Evolutionary conservation across 805 yeast species (phyloP).

Genomic region (Candida hungchunana): DNA sequence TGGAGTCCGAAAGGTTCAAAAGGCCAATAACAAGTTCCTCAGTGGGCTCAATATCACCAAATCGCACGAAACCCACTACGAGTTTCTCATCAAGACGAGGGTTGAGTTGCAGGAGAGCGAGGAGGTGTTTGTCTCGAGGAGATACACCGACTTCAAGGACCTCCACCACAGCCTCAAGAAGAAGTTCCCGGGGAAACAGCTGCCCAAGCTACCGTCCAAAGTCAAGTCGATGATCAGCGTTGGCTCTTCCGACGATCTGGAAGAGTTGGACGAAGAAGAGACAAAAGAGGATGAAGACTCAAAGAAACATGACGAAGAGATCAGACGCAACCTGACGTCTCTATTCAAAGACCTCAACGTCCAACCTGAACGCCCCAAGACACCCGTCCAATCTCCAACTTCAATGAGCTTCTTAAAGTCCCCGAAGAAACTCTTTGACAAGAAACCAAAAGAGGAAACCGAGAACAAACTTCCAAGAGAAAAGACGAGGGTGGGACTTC

Average conservation of each 20-base stretch:
- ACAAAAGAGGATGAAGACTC: constrained; percentile 17
- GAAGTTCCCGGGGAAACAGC: constrained; percentile 64
- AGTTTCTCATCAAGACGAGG: constrained; percentile 22
- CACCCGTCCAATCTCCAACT: constrained; percentile 2
- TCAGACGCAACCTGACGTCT: constrained; percentile 17
- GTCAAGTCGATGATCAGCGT: constrained; percentile 36
- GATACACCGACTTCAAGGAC: constrained; percentile 64
- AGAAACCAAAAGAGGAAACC: constrained; percentile 1
- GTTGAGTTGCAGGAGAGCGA: constrained; percentile 21
- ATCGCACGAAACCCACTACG: constrained; percentile 21
- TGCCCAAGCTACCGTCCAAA: constrained; percentile 57
- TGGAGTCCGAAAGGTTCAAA: constrained; percentile 48
- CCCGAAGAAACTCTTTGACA: constrained; percentile 1
- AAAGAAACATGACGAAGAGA: constrained; percentile 18
- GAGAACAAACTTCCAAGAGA: constrained; percentile 55
- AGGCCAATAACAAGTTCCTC: constrained; percentile 25
- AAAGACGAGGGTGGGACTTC: constrained; percentile 66
- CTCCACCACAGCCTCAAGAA: constrained; percentile 50
- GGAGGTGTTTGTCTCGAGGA: constrained; percentile 40
- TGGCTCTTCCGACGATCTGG: constrained; percentile 18
- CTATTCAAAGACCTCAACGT: constrained; percentile 18
- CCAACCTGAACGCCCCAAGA: constrained; percentile 2
- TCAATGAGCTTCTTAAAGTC: constrained; percentile 4
- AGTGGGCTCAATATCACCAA: constrained; percentile 19
- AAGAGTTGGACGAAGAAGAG: constrained; percentile 19